Base-by-base conservation (phyloP, 768 basidiomycete species). In the Boletus coccyginus region DNA sequence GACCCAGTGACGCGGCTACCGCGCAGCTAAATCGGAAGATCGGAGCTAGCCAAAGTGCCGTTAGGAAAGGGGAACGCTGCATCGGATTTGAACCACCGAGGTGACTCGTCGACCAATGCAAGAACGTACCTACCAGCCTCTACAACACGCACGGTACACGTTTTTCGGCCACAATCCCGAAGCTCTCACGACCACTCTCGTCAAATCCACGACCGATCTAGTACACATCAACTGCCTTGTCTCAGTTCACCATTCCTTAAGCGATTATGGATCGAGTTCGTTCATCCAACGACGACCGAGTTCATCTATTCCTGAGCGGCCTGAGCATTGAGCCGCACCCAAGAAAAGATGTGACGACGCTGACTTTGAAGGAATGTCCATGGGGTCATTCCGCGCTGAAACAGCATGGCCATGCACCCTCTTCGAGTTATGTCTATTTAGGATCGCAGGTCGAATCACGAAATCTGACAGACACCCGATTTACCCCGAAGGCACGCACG, bases 311-410 rank as follows among this genome's bases (percentile, higher is more conserved):
- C 27, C 27, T 27, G 4, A 27, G 27, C 0, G 27, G 27, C 27
- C 27, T 2, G 27, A 27, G 27, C 27, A 27, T 27, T 27, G 13
- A 35, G 35, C 10, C 13, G 35, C 35, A 35, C 13, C 9, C 13
- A 35, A 35, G 35, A 35, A 9, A 50, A 31, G n/a, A 5, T 16
- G 24, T 17, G 12, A 32, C 46, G 43, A 24, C 29, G 3, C 35
- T 35, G 39, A n/a, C 7, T 52, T 42, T 36, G 49, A 61, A 27
- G 19, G 12, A 40, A 11, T 33, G 35, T 35, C 21, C 21, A 33
- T 50, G 42, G 27, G 41, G 36, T 52, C 43, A 27, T 19, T 42
- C 44, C 35, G 62, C 38, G 14, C 39, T 38, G 61, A 45, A 51
- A 54, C 57, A 49, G 31, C 42, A 33, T 57, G 50, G 27, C 14